phyloP scores from a whole-genome alignment of 2,329 filamentous ascomycete species.

The Aspergillus sp. region DNA sequence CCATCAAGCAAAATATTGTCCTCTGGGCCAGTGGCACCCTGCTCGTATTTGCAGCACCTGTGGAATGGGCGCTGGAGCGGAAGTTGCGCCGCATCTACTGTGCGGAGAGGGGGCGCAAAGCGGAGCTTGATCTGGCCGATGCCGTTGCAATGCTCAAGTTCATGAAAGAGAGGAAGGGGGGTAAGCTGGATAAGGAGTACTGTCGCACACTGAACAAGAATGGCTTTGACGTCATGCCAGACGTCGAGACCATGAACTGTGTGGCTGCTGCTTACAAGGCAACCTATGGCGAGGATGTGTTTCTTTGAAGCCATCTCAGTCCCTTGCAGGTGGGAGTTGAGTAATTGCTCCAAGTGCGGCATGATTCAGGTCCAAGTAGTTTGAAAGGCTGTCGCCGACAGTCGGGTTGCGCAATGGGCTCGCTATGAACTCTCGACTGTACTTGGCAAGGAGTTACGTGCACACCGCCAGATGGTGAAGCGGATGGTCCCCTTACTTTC shows the following conservation, averaged over 20 bases:
- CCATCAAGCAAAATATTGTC: constrained; percentile 5
- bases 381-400: neutral
- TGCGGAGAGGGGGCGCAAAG: constrained; percentile 24
- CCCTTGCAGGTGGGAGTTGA: neutral
- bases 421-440: constrained; percentile 25
- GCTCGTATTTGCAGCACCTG: constrained; percentile 32
- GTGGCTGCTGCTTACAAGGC: constrained; percentile 30
- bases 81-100: constrained; percentile 35
- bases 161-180: constrained; percentile 22
- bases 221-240: constrained; percentile 31
- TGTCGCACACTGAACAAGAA: constrained; percentile 32
- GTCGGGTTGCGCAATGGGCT: constrained; percentile 19
- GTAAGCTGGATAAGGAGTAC: constrained; percentile 26
- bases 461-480: neutral
- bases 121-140: constrained; percentile 31
- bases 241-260: constrained; percentile 29
- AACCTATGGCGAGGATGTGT: constrained; percentile 23
- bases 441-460: neutral
- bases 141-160: constrained; percentile 32
- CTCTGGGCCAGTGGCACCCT: constrained; percentile 20
- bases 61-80: constrained; percentile 38
- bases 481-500: neutral
- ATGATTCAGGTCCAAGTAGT: neutral
- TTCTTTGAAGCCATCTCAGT: neutral
- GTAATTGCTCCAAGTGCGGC: too few species aligned